Conservation (phyloP, 306 rosid species). For the Quercus wislizeni region DNA sequence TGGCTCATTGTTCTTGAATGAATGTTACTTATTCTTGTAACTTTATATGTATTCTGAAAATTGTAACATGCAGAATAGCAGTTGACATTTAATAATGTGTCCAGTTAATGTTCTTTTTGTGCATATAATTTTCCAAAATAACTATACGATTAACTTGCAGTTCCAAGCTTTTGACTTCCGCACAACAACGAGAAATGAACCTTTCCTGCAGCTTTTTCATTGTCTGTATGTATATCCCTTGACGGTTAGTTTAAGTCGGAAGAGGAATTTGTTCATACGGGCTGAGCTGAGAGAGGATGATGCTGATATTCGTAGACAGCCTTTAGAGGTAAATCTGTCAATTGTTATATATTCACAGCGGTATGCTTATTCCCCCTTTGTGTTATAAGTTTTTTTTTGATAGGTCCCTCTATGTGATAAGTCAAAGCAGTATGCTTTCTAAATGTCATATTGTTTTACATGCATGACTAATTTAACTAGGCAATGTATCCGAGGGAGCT, state of each 20-base stretch:
- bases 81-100: background rate
- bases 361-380: background rate
- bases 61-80: background rate
- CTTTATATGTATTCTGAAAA: background rate
- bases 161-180: constrained; percentile 99
- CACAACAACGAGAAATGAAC: constrained; percentile 91
- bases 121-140: constrained; percentile 25
- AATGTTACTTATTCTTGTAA: background rate
- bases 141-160: constrained; percentile 50
- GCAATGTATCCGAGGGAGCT: constrained; percentile 86
- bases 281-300: constrained; percentile 93
- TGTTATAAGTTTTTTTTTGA: no score
- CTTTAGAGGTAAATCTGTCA: constrained; percentile 69
- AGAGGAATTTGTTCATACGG: constrained; percentile 87
- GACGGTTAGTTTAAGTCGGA: constrained; percentile 94
- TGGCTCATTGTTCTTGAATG: background rate
- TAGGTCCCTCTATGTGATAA: no score
- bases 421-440: background rate
- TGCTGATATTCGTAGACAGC: constrained; percentile 79
- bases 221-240: constrained; percentile 88
- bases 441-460: constrained; percentile 4
- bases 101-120: constrained; percentile 10
- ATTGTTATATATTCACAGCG: constrained; percentile 8
- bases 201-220: constrained; percentile 97
- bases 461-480: constrained; percentile 44